phyloP scores from a whole-genome alignment of 2,329 filamentous ascomycete genomes.

The Clarireedia monteithiana region DNA sequence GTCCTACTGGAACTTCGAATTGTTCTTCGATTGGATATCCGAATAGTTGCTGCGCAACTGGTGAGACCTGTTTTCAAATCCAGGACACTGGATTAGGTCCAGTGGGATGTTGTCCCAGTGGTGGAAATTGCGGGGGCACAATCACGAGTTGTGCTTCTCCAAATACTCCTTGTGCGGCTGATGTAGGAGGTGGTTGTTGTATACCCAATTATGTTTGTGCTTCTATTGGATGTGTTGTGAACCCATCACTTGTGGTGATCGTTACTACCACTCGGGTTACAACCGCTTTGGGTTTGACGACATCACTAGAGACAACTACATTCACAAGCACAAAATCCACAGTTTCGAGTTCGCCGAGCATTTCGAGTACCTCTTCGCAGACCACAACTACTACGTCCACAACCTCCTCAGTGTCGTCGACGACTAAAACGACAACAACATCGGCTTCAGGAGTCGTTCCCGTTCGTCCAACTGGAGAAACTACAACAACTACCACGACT shows the following conservation, averaged over 20 bases:
- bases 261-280: constrained; percentile 16
- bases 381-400: constrained; percentile 28
- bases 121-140: constrained; percentile 52
- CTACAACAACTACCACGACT: constrained; percentile 31
- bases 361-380: constrained; percentile 6
- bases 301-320: constrained; percentile 28
- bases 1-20: constrained; percentile 56
- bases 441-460: constrained; percentile 36
- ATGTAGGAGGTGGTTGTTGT: constrained; percentile 67
- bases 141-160: constrained; percentile 55
- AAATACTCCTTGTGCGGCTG: constrained; percentile 56
- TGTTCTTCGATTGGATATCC: constrained; percentile 58
- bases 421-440: constrained; percentile 32
- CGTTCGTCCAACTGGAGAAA: constrained; percentile 39
- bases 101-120: constrained; percentile 68
- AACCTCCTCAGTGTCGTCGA: constrained; percentile 21
- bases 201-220: constrained; percentile 63
- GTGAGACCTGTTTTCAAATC: constrained; percentile 58
- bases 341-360: not conserved
- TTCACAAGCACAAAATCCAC: not conserved
- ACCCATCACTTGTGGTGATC: constrained; percentile 16
- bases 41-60: constrained; percentile 65
- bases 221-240: constrained; percentile 56
- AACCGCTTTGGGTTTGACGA: constrained; percentile 8
- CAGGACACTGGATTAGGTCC: constrained; percentile 54